Evolutionary conservation across 2,329 filamentous ascomycete genomes (phyloP).

Genomic region (Penicillium sp.): DNA sequence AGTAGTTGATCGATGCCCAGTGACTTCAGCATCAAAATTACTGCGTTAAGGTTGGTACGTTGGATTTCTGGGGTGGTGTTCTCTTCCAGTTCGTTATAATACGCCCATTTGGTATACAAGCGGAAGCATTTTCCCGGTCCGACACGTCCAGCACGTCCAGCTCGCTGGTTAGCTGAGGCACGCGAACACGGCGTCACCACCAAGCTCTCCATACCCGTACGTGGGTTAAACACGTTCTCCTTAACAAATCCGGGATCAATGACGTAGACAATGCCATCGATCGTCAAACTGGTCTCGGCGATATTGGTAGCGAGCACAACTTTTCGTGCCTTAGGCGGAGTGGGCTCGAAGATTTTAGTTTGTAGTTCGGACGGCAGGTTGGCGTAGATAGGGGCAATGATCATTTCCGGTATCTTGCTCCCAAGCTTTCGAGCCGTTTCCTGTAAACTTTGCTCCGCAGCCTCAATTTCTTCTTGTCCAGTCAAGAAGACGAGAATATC

Average conservation of each 20-base stretch:
- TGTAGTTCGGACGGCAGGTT: conserved; percentile 89
- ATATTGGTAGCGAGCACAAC: conserved; percentile 96
- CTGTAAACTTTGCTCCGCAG: conserved; percentile 76
- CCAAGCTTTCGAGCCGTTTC: conserved; percentile 87
- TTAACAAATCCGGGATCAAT: conserved; percentile 96
- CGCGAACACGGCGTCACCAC: conserved; percentile 88
- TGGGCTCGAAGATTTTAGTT: conserved; percentile 90
- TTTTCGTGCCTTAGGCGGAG: conserved; percentile 79
- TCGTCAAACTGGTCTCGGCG: conserved; percentile 91
- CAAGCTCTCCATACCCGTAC: conserved; percentile 87
- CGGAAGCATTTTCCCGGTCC: conserved; percentile 91
- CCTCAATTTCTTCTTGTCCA: conserved; percentile 93
- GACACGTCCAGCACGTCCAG: conserved; percentile 87
- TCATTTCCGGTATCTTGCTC: conserved; percentile 76
- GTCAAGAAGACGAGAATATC: conserved; percentile 95
- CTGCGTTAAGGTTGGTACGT: conserved; percentile 78
- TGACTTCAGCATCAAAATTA: conserved; percentile 82
- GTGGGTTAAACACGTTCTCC: conserved; percentile 88
- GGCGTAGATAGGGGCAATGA: conserved; percentile 91
- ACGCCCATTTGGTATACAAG: conserved; percentile 89
- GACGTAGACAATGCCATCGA: conserved; percentile 93
- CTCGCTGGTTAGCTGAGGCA: conserved; percentile 88
- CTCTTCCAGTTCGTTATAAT: conserved; percentile 92
- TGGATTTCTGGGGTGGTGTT: conserved; percentile 91
- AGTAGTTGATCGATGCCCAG: conserved; percentile 90